These are phyloP conservation scores for Pythium rhizo-oryzae DNA, from an alignment of 352 stramenopile genomes.

Conservation along the genomic window DNA sequence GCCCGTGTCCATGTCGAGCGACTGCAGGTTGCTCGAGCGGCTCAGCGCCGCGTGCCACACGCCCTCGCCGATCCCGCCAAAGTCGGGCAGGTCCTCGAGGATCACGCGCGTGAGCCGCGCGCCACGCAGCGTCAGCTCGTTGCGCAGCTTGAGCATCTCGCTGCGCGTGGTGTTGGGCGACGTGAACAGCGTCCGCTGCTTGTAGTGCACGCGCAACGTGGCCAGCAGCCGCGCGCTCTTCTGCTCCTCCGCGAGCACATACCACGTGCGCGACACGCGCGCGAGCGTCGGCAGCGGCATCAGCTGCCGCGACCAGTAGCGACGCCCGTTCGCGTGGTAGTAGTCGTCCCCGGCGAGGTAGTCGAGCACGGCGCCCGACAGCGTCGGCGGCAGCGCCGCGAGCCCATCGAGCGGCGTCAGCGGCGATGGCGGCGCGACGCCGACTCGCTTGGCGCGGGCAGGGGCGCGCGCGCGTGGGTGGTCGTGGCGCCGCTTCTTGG, in stretches of 20 bases:
- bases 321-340: too few relatives aligned
- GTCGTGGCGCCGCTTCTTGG: too few relatives aligned
- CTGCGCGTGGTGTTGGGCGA: not conserved
- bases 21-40: not conserved
- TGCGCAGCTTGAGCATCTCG: not conserved
- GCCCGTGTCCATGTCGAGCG: not conserved
- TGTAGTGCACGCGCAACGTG: too few relatives aligned
- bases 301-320: too few relatives aligned
- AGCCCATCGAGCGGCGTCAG: not conserved
- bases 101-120: not conserved
- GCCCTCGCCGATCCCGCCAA: not conserved
- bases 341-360: not conserved
- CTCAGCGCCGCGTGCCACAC: not conserved
- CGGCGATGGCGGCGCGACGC: too few relatives aligned
- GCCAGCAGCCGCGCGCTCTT: too few relatives aligned
- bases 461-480: too few relatives aligned
- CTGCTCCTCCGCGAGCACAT: not conserved
- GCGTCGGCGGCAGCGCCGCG: not conserved
- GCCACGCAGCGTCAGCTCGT: not conserved
- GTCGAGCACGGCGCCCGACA: not conserved
- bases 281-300: not conserved
- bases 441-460: too few relatives aligned
- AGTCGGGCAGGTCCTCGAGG: not conserved
- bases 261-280: not conserved
- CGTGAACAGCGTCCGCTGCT: not conserved